Percentiles rank a stretch among this genome's conserved stretches.
Evolutionary conservation across 345 rosid genomes (phyloP).

Genomic region (Lepidium aucheri): DNA sequence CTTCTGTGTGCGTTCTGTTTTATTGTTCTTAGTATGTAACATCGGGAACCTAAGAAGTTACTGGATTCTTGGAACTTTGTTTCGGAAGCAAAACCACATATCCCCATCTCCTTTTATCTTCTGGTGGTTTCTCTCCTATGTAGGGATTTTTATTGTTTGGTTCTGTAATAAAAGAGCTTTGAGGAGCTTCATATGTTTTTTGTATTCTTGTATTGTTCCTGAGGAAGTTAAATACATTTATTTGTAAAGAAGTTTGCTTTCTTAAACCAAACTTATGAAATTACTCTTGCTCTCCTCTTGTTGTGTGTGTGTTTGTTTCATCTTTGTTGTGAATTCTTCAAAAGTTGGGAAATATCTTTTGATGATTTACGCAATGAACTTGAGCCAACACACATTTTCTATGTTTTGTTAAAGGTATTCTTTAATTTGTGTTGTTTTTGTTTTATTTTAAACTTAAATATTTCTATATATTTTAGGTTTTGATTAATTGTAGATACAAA

Average conservation of each 20-base stretch:
- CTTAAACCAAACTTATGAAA: neutral
- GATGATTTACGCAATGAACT: neutral
- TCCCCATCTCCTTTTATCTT: neutral
- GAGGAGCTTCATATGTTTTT: conserved; percentile 22
- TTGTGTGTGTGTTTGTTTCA: neutral
- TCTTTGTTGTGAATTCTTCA: neutral
- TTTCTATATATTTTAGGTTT: no score
- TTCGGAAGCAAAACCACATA: conserved; percentile 2
- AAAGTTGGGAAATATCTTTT: neutral
- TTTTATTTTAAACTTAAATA: no score
- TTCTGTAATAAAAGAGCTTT: conserved; percentile 24
- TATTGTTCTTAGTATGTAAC: conserved; percentile 15
- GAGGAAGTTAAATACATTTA: conserved; percentile 25
- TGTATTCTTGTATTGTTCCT: conserved; percentile 19
- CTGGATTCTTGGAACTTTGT: conserved; percentile 19
- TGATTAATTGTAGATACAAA: no score
- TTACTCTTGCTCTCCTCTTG: neutral
- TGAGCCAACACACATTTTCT: no score
- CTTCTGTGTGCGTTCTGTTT: conserved; percentile 20
- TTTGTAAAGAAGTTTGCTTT: conserved; percentile 27
- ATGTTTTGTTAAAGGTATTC: no score
- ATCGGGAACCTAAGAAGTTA: neutral
- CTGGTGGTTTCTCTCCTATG: conserved; percentile 20
- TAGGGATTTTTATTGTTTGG: conserved; percentile 23
- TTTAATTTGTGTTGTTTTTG: no score